Base-by-base conservation (phyloP, 2,329 filamentous ascomycete species). In the Rhinocladiella similis region DNA sequence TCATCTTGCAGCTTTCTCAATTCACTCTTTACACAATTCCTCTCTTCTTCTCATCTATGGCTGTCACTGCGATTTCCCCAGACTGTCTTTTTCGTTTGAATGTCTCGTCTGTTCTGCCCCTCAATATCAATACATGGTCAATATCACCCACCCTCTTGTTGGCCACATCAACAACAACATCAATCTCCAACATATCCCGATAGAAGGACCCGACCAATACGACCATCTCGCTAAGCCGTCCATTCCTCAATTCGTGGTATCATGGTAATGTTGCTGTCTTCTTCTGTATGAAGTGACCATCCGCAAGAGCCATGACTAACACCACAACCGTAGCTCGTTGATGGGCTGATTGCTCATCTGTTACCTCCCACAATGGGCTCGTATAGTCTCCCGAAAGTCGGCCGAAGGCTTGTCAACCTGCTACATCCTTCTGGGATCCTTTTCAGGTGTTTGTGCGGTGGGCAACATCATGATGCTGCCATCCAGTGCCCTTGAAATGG, bases 391-490 rank as follows among this genome's bases (percentile, higher is more conserved):
- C 2, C 48, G 54, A 25, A 57, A 47, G 19, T 57, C 54, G 6
- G 54, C 54, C 16, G 54, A 57, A 38, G 54, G 54, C 19, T 38
- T 57, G 35, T 57, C 50, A 41, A 57, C 54, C 14, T 57, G 48
- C 27, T 57, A 57, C 29, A 52, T 57, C 43, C 54, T 57, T 13
- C 36, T 57, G 2, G 50, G 54, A n/a, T 53, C 54, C 4, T 45
- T 57, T n/a, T 57, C 54, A 13, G 54, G 54, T 20, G 54, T 57
- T 10, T 57, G 54, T 49, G 54, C 54, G 5, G 49, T 57, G 36
- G 54, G 54, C 25, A 57, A 57, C 29, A 53, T 57, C n/a, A 53
- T 57, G 54, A 57, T 57, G 50, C 50, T 57, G 7, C 54, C 50
- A 14, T 57, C 54, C 36, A 57, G 54, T n/a, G 54, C 54, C n/a